Percentiles rank a stretch among this genome's conserved stretches.
phyloP scores from a whole-genome alignment of 495 filamentous ascomycete genomes.

The Astrocystis sublimbata region DNA sequence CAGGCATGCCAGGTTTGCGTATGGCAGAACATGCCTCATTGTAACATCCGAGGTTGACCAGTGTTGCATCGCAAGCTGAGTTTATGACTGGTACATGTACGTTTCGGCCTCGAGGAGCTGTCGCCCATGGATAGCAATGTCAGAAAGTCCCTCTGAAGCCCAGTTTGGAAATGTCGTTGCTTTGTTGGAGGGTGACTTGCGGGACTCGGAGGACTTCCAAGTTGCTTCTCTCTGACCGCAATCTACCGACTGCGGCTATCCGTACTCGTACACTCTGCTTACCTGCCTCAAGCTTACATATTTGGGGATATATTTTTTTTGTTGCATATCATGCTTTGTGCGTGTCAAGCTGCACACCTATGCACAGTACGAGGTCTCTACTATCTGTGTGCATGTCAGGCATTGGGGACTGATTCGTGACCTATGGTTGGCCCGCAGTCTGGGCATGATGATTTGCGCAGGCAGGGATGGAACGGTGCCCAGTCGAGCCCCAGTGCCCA shows the following conservation, averaged over 20 bases:
- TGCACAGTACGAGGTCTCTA: neutral
- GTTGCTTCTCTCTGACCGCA: too few species aligned
- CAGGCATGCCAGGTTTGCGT: too few species aligned
- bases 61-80: conserved; percentile 11
- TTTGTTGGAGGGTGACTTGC: neutral
- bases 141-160: conserved; percentile 6
- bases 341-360: neutral
- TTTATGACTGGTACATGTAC: conserved; percentile 13
- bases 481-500: neutral
- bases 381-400: neutral
- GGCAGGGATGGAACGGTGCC: neutral
- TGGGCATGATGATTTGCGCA: conserved; percentile 10
- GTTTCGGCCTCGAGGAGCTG: conserved; percentile 13
- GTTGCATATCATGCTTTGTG: too few species aligned
- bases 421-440: neutral
- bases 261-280: too few species aligned
- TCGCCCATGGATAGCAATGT: neutral
- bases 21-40: neutral
- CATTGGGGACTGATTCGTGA: neutral
- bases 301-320: too few species aligned
- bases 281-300: too few species aligned
- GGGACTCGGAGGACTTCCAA: too few species aligned
- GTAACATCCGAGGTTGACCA: conserved; percentile 11
- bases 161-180: conserved; percentile 4
- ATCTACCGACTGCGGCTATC: too few species aligned